Evolutionary conservation across 78 protist genomes (phyloP), one percentile per base, ranked within the genome.

Genomic region (Chrysochromulina tobinii): DNA sequence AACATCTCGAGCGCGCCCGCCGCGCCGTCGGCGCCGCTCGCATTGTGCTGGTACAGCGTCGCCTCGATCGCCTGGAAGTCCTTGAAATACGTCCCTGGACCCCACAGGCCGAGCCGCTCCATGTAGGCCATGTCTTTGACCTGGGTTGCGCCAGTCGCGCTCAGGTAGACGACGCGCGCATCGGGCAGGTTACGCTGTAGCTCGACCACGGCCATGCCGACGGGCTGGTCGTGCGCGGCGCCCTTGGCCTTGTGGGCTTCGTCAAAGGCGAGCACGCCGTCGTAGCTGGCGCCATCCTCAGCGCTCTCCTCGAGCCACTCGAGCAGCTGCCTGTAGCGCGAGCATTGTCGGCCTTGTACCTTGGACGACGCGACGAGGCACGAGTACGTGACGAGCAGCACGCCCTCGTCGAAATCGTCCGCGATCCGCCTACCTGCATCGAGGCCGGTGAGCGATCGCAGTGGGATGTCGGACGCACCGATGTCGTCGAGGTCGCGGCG

Each of bases 21-120:
- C 61, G 61, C 38, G 38, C 38, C 38, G 38, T 38, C 38, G 38
- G 12, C 38, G 38, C 38, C 38, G 38, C 38, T 38, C 38, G 38
- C 38, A 38, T 38, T 38, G 38, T 38, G 38, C 18, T 21, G 7
- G 9, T 66, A 4, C n/a, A 66, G 18, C 73, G 5, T 14, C 9
- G 73, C 73, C 48, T 8, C 7, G 77, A 68, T 1, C 50, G 27
- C 4, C n/a, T 68, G 3, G 77, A 68, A 68, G 77, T n/a, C 8
- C 7, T 21, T 3, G 77, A 68, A 68, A 1, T 1, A n/a, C 48
- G 77, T 25, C 11, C n/a, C 20, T 6, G 54, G 15, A 12, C 88
- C 88, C 88, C 88, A 81, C n/a, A 81, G 88, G 11, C 88, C 88
- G 11, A 53, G 66, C 17, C 88, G 88, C 12, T 1, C 38, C 88